A percentile compares a stretch with the other conserved stretches of the same genome.
Conservation (phyloP, 2,329 filamentous ascomycete species). For the Chrysoporthe puriensis region DNA sequence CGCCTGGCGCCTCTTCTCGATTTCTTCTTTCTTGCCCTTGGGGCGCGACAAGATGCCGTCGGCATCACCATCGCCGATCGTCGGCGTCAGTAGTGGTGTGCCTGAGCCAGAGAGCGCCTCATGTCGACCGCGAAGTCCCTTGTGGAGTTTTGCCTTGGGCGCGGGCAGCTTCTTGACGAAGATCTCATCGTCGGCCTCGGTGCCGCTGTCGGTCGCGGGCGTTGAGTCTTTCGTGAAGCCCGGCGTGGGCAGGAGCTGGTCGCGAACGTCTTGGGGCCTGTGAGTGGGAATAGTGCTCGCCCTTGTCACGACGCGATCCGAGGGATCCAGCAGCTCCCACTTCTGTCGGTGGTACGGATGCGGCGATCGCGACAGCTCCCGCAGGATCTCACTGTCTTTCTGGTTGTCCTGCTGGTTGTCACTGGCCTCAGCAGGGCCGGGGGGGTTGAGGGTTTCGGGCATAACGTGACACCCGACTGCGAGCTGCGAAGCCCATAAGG, state of each 20-base stretch:
- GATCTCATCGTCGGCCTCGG: conserved; percentile 93
- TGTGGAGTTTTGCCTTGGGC: conserved; percentile 71
- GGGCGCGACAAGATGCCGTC: conserved; percentile 31
- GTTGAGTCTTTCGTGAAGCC: conserved; percentile 55
- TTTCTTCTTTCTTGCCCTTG: conserved; percentile 28
- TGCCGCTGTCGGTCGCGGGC: conserved; percentile 83
- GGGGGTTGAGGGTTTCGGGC: conserved; percentile 49
- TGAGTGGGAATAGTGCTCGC: conserved; percentile 29
- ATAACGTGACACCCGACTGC: conserved; percentile 45
- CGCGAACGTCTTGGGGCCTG: conserved; percentile 32
- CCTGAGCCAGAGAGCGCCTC: conserved; percentile 58
- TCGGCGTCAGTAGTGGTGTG: conserved; percentile 58
- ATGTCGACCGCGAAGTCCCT: conserved; percentile 71
- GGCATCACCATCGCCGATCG: conserved; percentile 48
- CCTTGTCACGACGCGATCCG: conserved; percentile 33
- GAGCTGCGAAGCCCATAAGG: conserved; percentile 23
- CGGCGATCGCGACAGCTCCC: conserved; percentile 63
- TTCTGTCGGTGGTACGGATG: conserved; percentile 69
- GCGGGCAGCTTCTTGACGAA: conserved; percentile 84
- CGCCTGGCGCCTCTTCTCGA: conserved; percentile 24
- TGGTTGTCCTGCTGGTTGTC: conserved; percentile 31
- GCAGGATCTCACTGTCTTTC: conserved; percentile 46
- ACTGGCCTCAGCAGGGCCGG: conserved; percentile 37
- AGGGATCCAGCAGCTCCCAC: conserved; percentile 56
- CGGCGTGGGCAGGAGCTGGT: conserved; percentile 33